These are phyloP conservation scores for Cyberlindnera sargentensis DNA, from an alignment of 805 yeast genomes.

Conservation along the genomic window DNA sequence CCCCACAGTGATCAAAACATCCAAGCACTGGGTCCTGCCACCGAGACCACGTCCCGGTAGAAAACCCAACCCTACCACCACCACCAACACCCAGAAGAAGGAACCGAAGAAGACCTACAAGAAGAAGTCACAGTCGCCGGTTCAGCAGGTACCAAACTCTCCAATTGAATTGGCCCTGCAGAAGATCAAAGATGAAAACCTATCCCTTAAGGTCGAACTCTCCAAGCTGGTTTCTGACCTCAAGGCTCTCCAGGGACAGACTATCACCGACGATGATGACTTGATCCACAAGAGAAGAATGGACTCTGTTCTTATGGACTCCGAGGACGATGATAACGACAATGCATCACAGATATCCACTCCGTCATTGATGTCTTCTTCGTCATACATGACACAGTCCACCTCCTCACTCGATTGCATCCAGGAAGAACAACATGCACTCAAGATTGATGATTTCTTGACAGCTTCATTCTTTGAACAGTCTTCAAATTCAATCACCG, in stretches of 20 bases:
- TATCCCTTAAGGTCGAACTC: conserved; percentile 35
- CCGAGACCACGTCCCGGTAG: conserved; percentile 77
- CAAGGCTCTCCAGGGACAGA: conserved; percentile 24
- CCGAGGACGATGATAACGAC: conserved; percentile 24
- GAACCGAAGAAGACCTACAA: conserved; percentile 13
- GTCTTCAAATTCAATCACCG: conserved; percentile 10
- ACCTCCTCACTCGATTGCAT: conserved; percentile 16
- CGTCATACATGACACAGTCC: conserved; percentile 12
- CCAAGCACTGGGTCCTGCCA: conserved; percentile 78
- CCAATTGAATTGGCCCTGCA: conserved; percentile 34
- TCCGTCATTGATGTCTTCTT: conserved; percentile 18
- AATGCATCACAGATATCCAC: conserved; percentile 19
- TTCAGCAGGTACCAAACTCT: conserved; percentile 11
- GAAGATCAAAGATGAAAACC: conserved; percentile 39
- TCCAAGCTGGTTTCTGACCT: conserved; percentile 38
- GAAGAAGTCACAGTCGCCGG: conserved; percentile 8
- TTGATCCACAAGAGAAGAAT: conserved; percentile 18
- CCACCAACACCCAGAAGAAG: conserved; percentile 47
- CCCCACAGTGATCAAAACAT: conserved; percentile 40
- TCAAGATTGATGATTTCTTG: conserved; percentile 21
- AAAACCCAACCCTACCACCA: conserved; percentile 55
- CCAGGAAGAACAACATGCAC: conserved; percentile 19
- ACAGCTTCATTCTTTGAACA: conserved; percentile 19
- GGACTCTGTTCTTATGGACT: conserved; percentile 13
- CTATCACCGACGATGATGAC: conserved; percentile 3